phyloP scores from a whole-genome alignment of 2,329 filamentous ascomycete genomes.

The Fusarium goolgardi region DNA sequence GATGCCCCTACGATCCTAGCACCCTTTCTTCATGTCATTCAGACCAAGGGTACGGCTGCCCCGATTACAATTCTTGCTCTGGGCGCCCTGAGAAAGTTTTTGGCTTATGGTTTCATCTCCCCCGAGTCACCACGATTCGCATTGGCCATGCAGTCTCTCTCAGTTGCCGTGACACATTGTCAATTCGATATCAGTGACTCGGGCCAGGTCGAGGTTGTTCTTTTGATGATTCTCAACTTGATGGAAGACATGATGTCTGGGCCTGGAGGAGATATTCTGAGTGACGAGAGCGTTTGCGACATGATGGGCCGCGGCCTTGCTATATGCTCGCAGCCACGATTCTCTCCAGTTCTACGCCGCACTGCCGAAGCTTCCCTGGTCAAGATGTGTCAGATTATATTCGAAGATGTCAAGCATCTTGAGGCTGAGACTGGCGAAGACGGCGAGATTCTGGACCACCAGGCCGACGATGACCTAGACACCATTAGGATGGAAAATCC shows the following conservation, averaged over 20 bases:
- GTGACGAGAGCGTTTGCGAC: slow-evolving; percentile 97
- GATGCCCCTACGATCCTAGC: slow-evolving; percentile 90
- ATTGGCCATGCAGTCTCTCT: slow-evolving; percentile 92
- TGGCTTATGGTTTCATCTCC: slow-evolving; percentile 92
- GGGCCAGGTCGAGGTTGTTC: slow-evolving; percentile 92
- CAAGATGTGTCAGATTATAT: slow-evolving; percentile 98
- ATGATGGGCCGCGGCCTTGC: slow-evolving; percentile 99
- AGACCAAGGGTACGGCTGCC: slow-evolving; percentile 94
- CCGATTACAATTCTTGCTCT: slow-evolving; percentile 95
- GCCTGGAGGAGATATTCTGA: slow-evolving; percentile 90
- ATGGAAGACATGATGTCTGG: slow-evolving; percentile 99
- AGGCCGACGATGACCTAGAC: slow-evolving; percentile 75
- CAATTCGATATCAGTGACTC: slow-evolving; percentile 97
- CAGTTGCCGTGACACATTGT: slow-evolving; percentile 95
- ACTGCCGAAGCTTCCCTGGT: slow-evolving; percentile 98
- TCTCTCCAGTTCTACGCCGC: slow-evolving; percentile 89
- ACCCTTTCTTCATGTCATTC: slow-evolving; percentile 95
- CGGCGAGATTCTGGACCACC: slow-evolving; percentile 72
- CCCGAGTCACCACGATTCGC: slow-evolving; percentile 86
- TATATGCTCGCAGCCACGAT: slow-evolving; percentile 93
- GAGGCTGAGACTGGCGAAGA: slow-evolving; percentile 77
- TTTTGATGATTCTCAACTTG: slow-evolving; percentile 91
- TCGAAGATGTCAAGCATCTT: slow-evolving; percentile 88
- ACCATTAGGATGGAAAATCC: slow-evolving; percentile 79
- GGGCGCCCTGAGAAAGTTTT: slow-evolving; percentile 94